phyloP scores from a whole-genome alignment of 441 rosid species.

The Jatropha multifida region DNA sequence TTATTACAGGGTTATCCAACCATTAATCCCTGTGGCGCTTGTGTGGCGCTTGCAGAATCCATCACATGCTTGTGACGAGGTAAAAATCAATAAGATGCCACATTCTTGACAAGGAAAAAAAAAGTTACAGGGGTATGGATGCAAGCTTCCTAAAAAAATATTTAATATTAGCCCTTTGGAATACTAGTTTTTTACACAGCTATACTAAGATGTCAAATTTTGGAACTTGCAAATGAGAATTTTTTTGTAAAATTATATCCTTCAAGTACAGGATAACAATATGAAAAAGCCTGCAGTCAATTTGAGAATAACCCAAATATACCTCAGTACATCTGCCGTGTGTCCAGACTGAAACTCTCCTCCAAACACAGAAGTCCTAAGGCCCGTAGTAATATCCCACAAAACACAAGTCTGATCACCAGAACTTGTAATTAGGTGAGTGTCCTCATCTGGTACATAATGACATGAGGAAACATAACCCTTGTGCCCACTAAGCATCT shows the following conservation, averaged over 20 bases:
- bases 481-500: constrained; percentile 85
- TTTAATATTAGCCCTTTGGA: background rate
- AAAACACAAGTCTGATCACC: constrained; percentile 89
- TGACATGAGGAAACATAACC: constrained; percentile 92
- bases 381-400: constrained; percentile 96
- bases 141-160: background rate
- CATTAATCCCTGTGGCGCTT: background rate
- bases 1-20: background rate
- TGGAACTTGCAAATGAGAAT: background rate
- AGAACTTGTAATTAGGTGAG: constrained; percentile 83
- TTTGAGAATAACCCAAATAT: constrained; percentile 19
- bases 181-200: background rate
- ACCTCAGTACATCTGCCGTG: constrained; percentile 93
- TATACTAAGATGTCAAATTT: background rate
- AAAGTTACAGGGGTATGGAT: background rate
- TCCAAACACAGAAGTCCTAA: constrained; percentile 91
- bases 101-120: background rate
- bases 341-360: constrained; percentile 99
- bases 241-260: background rate
- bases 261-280: constrained; percentile 5
- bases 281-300: constrained; percentile 2
- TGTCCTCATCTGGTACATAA: constrained; percentile 88
- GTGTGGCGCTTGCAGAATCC: background rate
- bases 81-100: background rate
- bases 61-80: background rate